phyloP scores from a whole-genome alignment of 495 filamentous ascomycete genomes.

The Gamarada debralockiae region DNA sequence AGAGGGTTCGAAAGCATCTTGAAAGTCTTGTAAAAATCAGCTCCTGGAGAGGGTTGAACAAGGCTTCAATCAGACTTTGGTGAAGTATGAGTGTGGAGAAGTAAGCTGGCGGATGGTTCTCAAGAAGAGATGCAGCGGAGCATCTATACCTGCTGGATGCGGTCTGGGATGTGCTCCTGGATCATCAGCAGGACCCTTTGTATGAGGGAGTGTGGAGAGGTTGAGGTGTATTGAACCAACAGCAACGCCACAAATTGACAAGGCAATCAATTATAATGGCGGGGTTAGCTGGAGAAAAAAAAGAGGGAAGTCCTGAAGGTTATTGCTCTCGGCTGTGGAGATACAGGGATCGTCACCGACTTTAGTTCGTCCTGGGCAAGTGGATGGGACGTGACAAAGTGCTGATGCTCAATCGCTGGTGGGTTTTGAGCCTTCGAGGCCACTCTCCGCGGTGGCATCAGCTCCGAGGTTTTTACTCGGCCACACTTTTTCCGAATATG shows the following conservation, averaged over 20 bases:
- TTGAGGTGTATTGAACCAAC: too few relatives aligned
- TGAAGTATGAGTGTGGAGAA: constrained; percentile 21
- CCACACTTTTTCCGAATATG: constrained; percentile 22
- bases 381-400: background rate
- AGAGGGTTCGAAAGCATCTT: constrained; percentile 59
- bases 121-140: constrained; percentile 5
- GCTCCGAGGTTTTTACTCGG: constrained; percentile 17
- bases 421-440: background rate
- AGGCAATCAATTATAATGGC: constrained; percentile 24
- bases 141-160: constrained; percentile 22
- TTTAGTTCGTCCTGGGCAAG: background rate
- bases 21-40: constrained; percentile 3
- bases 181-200: constrained; percentile 22
- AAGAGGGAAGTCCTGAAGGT: constrained; percentile 13
- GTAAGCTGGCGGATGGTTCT: constrained; percentile 1
- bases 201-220: constrained; percentile 8
- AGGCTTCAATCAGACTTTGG: constrained; percentile 2
- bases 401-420: background rate
- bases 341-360: constrained; percentile 1
- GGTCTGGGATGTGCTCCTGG: constrained; percentile 18
- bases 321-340: constrained; percentile 21
- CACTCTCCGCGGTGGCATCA: constrained; percentile 13
- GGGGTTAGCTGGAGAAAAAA: constrained; percentile 24
- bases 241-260: constrained; percentile 16
- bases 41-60: background rate